Evolutionary conservation across 805 yeast species (phyloP), one percentile per base, ranked within the genome.

Genomic region (Wickerhamomyces hampshirensis): DNA sequence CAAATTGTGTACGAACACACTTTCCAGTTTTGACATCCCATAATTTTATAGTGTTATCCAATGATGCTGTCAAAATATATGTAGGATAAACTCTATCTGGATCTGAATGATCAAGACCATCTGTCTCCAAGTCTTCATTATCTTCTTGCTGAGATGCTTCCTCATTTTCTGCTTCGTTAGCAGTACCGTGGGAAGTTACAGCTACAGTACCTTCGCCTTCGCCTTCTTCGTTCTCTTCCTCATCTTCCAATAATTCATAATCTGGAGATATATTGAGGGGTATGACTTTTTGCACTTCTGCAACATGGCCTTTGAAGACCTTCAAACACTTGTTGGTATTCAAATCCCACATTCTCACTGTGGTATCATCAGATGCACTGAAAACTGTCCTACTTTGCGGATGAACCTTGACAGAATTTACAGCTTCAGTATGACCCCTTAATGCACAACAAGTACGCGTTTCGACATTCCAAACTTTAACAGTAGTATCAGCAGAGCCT

Each of bases 381-480:
- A 83, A 87, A 14, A 88, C 72, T 1, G 94, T 82, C 42, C 77
- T 75, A 30, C 95, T 79, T 37, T 75, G 75, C 4, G 84, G 72
- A 58, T 89, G 95, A 37, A 89, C 77, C 62, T 84, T 84, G 35
- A 93, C 98, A 43, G 84, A 77, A 46, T 86, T 88, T 14, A 93
- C 96, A 79, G 94, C 81, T 48, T 85, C 97, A 0, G 83, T 73
- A 58, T 93, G 98, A 6, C 98, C 98, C 28, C 96, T 70, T 40
- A 93, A 68, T 0, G 98, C 88, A 60, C 83, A 86, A 55, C 97
- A 93, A 1, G 95, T 84, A 62, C 96, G 71, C 6, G 88, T 77
- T 56, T 85, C 95, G 31, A 93, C 95, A 58, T 93, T 94, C 98
- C 98, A 93, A 11, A 93, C 89, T 59, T 88, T 87, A 37, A 93